Conservation (phyloP, 1,139 yeast genomes). For the Hyphopichia fennica region DNA sequence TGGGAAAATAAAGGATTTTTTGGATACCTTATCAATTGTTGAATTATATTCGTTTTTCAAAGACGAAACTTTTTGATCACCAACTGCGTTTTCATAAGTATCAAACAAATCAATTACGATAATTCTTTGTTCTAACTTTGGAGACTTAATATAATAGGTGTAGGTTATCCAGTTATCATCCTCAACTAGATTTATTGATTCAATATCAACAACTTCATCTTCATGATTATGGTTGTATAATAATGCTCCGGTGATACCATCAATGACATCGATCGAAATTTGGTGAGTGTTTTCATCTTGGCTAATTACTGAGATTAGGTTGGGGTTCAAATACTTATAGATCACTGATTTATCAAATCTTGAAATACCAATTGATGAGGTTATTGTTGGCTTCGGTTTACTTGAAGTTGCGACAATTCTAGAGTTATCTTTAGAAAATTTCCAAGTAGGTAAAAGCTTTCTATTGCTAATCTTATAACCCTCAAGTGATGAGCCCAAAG, state of each 20-base stretch:
- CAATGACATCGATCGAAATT: constrained; percentile 55
- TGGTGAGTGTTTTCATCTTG: constrained; percentile 24
- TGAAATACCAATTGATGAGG: constrained; percentile 70
- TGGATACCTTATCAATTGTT: constrained; percentile 29
- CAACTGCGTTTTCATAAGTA: constrained; percentile 35
- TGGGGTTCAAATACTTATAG: constrained; percentile 82
- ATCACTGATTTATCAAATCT: constrained; percentile 72
- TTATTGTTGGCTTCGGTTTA: constrained; percentile 40
- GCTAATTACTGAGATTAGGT: constrained; percentile 58
- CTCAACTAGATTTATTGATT: constrained; percentile 52
- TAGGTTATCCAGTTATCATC: constrained; percentile 88
- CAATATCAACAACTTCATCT: constrained; percentile 33
- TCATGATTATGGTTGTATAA: constrained; percentile 50
- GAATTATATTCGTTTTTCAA: constrained; percentile 16
- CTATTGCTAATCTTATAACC: constrained; percentile 23
- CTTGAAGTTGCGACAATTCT: constrained; percentile 17
- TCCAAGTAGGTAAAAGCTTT: constrained; percentile 27
- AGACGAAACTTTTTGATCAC: constrained; percentile 10
- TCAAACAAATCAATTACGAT: constrained; percentile 80
- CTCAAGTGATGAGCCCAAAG: constrained; percentile 12
- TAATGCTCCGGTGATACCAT: constrained; percentile 67
- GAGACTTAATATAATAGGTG: constrained; percentile 55
- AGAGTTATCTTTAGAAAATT: constrained; percentile 18
- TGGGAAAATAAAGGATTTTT: constrained; percentile 64
- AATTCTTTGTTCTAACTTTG: constrained; percentile 57